Conservation (phyloP, 1,139 yeast genomes). For the Tardiomyces blankii region DNA sequence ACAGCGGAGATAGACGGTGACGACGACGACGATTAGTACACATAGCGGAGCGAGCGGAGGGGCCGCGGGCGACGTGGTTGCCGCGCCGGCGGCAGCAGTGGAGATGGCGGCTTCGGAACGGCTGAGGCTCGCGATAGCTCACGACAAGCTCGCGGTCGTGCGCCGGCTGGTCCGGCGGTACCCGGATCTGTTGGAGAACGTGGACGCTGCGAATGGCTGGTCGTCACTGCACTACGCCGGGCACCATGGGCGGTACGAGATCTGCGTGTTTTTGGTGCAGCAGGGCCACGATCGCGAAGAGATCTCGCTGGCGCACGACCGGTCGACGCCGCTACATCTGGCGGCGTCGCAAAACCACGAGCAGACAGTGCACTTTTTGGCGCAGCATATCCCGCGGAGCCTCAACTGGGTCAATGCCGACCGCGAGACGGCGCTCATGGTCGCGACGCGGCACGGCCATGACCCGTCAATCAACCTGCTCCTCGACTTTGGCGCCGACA, state of each 20-base stretch:
- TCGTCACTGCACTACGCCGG: constrained; percentile 82
- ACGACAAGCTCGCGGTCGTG: constrained; percentile 64
- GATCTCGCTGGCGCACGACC: constrained; percentile 47
- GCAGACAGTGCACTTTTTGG: constrained; percentile 69
- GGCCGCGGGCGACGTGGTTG: background rate
- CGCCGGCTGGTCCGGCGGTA: constrained; percentile 57
- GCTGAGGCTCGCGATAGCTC: constrained; percentile 61
- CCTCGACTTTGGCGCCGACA: constrained; percentile 73
- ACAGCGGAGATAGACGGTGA: too few relatives aligned
- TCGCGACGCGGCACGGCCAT: constrained; percentile 57
- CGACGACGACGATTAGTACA: background rate
- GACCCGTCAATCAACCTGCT: constrained; percentile 60
- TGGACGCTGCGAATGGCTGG: constrained; percentile 76
- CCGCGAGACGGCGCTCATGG: constrained; percentile 55
- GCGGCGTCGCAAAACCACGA: constrained; percentile 60
- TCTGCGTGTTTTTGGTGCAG: constrained; percentile 48
- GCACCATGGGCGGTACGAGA: constrained; percentile 64
- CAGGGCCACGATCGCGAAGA: constrained; percentile 41
- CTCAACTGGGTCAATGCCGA: constrained; percentile 46
- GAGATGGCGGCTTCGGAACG: constrained; percentile 49
- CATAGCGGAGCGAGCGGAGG: too few relatives aligned
- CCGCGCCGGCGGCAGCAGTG: background rate
- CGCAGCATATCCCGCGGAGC: constrained; percentile 68
- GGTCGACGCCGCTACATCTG: constrained; percentile 66
- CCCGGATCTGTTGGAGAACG: constrained; percentile 68